Evolutionary conservation across 345 rosid species (phyloP).

Genomic region (Euphorbia lathyris): DNA sequence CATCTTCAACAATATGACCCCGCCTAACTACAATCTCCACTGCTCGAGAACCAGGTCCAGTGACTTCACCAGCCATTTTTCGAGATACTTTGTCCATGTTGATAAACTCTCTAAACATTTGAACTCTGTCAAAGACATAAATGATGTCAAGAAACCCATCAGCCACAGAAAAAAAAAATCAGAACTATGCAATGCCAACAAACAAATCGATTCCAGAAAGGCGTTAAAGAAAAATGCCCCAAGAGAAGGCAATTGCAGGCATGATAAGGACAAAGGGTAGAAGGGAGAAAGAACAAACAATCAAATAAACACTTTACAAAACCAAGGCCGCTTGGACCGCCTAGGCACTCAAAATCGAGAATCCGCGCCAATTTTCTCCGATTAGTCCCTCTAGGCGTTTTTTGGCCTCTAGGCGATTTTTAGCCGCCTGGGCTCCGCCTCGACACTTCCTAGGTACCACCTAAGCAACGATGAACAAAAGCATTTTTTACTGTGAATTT

Average conservation of each 20-base stretch:
- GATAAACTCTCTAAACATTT: slow-evolving; percentile 89
- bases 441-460: no score
- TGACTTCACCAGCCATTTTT: slow-evolving; percentile 85
- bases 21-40: slow-evolving; percentile 89
- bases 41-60: slow-evolving; percentile 76
- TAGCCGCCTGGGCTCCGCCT: no score
- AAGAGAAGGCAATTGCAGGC: not conserved
- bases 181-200: not conserved
- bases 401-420: no score
- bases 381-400: no score
- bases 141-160: slow-evolving; percentile 27
- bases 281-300: not conserved
- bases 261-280: not conserved
- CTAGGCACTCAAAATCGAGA: no score
- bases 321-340: no score
- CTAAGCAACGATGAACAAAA: no score
- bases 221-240: not conserved
- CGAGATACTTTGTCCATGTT: slow-evolving; percentile 86
- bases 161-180: slow-evolving; percentile 5
- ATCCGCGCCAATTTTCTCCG: no score
- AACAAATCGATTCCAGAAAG: not conserved
- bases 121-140: slow-evolving; percentile 62
- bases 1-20: slow-evolving; percentile 92
- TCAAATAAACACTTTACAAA: no score
- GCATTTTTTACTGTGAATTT: no score